Percentiles rank a stretch among this genome's conserved stretches.
phyloP scores from a whole-genome alignment of 2,329 filamentous ascomycete genomes.

The Moelleriella libera region DNA sequence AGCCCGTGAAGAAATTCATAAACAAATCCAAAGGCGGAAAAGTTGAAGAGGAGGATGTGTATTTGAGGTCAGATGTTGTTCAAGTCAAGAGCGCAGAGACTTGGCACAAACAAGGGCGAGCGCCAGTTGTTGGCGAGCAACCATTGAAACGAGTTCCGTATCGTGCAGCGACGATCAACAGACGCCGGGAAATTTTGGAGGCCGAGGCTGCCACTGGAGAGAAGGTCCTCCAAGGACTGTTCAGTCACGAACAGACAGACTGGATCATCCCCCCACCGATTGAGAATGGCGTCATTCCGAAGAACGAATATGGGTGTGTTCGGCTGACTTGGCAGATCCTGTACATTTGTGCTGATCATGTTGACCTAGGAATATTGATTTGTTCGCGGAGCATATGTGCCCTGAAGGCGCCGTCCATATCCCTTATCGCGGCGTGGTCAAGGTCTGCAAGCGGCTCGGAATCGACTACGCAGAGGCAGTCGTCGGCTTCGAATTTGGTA shows the following conservation, averaged over 20 bases:
- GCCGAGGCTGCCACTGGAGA: conserved; percentile 64
- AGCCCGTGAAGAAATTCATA: conserved; percentile 60
- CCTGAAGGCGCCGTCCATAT: conserved; percentile 73
- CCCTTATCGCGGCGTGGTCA: conserved; percentile 60
- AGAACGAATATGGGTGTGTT: conserved; percentile 69
- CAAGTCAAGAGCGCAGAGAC: conserved; percentile 84
- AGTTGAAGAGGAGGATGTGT: conserved; percentile 67
- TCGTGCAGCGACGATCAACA: conserved; percentile 75
- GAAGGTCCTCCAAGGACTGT: conserved; percentile 78
- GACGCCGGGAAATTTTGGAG: conserved; percentile 81
- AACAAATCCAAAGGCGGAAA: conserved; percentile 62
- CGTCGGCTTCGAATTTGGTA: conserved; percentile 90
- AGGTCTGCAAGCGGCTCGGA: conserved; percentile 68
- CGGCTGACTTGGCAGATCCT: conserved; percentile 4
- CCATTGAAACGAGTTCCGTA: conserved; percentile 82
- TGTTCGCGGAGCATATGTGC: conserved; percentile 89
- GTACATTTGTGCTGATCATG: not conserved
- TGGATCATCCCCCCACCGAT: conserved; percentile 92
- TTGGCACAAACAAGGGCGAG: conserved; percentile 93
- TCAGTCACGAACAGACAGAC: conserved; percentile 72
- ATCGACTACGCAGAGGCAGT: conserved; percentile 92
- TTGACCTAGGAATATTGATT: conserved; percentile 65
- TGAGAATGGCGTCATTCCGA: conserved; percentile 71
- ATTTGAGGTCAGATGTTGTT: conserved; percentile 63
- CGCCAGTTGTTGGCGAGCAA: conserved; percentile 52